Evolutionary conservation across 2,329 filamentous ascomycete genomes (phyloP).

Genomic region (Penicillium frequentans): DNA sequence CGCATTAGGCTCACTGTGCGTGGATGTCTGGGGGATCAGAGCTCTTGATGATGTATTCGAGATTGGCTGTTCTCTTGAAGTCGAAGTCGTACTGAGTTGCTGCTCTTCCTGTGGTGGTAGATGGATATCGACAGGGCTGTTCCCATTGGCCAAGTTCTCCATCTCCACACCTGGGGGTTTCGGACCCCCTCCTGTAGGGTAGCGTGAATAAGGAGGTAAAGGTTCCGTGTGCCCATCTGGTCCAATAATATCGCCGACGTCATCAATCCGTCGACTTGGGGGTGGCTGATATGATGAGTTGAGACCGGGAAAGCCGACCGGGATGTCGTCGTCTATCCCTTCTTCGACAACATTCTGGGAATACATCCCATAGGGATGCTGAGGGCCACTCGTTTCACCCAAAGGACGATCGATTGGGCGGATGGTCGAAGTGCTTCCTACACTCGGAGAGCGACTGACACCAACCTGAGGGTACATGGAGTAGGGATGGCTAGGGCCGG

Average conservation of each 20-base stretch:
- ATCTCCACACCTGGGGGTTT: constrained; percentile 49
- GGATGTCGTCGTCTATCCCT: constrained; percentile 51
- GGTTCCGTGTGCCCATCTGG: constrained; percentile 88
- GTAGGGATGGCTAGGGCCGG: constrained; percentile 79
- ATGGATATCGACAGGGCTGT: constrained; percentile 34
- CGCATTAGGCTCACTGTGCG: constrained; percentile 16
- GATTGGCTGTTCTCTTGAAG: constrained; percentile 24
- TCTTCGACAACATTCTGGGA: constrained; percentile 73
- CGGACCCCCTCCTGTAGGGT: constrained; percentile 71
- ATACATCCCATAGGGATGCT: constrained; percentile 86
- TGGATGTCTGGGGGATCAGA: constrained; percentile 18
- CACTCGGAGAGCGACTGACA: constrained; percentile 59
- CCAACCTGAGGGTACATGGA: constrained; percentile 76
- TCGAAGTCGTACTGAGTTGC: constrained; percentile 38
- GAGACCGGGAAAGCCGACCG: constrained; percentile 73
- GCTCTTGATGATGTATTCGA: constrained; percentile 36
- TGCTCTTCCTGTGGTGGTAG: constrained; percentile 49
- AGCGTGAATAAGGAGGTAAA: constrained; percentile 86
- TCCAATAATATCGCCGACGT: constrained; percentile 81
- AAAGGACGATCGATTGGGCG: constrained; percentile 60
- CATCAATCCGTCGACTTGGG: constrained; percentile 68
- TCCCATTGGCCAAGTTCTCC: constrained; percentile 14
- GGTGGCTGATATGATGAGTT: constrained; percentile 68
- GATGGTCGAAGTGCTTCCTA: constrained; percentile 70
- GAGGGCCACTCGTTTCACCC: constrained; percentile 63